Percentiles rank a stretch among this genome's conserved stretches.
phyloP scores from a whole-genome alignment of 805 yeast genomes.

The Saccharomycopsis microspora region DNA sequence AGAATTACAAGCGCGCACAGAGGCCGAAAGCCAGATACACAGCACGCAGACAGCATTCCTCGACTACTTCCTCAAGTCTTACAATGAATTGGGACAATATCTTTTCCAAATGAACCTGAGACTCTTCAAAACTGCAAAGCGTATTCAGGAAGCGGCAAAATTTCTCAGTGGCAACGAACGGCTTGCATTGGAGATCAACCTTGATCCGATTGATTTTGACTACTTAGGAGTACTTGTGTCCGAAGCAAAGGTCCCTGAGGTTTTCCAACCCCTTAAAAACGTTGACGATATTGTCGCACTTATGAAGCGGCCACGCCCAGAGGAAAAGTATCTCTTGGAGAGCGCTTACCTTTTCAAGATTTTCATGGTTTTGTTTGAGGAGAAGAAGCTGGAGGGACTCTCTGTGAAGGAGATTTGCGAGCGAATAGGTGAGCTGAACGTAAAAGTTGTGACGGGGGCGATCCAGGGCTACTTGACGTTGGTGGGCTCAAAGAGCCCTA shows the following conservation, averaged over 20 bases:
- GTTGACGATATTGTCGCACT: background rate
- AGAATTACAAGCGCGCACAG: background rate
- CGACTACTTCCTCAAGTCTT: background rate
- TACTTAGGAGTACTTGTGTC: slow-evolving; percentile 6
- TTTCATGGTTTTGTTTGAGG: slow-evolving; percentile 4
- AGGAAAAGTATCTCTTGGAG: background rate
- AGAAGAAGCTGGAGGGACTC: slow-evolving; percentile 2
- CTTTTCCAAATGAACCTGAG: background rate
- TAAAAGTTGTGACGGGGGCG: background rate
- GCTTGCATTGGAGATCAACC: slow-evolving; percentile 9
- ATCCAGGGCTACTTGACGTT: slow-evolving; percentile 1
- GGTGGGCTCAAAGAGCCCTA: background rate
- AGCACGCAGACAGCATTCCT: background rate
- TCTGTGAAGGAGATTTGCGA: slow-evolving; percentile 4
- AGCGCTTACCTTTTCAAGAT: slow-evolving; percentile 1
- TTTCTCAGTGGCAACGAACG: background rate
- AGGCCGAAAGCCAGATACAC: background rate
- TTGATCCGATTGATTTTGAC: slow-evolving; percentile 15
- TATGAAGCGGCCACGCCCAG: slow-evolving; percentile 7
- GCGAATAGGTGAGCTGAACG: background rate
- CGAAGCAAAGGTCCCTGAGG: background rate
- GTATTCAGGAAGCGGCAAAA: background rate
- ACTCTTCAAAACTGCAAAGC: background rate
- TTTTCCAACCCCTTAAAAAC: background rate
- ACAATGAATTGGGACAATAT: slow-evolving; percentile 2